phyloP scores from a whole-genome alignment of 2,329 filamentous ascomycete genomes.

The Pseudogymnoascus sp. region DNA sequence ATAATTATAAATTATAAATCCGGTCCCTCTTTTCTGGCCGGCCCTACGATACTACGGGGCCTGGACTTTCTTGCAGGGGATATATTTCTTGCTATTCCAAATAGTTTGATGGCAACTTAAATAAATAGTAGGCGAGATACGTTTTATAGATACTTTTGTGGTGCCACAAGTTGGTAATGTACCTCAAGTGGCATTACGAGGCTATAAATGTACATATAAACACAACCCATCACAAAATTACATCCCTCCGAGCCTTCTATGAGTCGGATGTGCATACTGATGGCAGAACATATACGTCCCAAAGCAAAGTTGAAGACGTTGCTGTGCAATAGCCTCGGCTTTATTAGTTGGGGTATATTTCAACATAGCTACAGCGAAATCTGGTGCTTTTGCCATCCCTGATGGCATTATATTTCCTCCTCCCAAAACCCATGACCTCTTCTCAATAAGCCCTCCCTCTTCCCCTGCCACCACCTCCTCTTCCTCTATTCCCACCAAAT shows the following conservation, averaged over 20 bases:
- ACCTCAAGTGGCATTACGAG: background rate
- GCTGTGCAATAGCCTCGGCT: background rate
- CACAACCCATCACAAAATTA: background rate
- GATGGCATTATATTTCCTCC: background rate
- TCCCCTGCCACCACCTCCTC: background rate
- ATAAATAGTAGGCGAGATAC: background rate
- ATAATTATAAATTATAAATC: conserved; percentile 2
- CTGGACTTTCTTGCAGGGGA: conserved; percentile 12
- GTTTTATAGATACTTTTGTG: background rate
- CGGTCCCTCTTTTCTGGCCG: conserved; percentile 6
- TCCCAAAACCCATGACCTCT: background rate
- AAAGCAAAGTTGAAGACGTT: conserved; percentile 4
- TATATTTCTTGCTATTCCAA: background rate
- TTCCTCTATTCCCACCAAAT: conserved; percentile 1
- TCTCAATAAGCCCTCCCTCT: background rate
- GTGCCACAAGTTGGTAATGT: background rate
- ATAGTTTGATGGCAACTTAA: background rate
- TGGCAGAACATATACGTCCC: conserved; percentile 1
- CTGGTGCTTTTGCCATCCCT: background rate
- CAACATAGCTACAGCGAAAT: background rate
- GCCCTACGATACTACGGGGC: background rate
- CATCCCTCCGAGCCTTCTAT: background rate
- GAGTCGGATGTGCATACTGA: conserved; percentile 7
- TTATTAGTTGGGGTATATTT: conserved; percentile 5
- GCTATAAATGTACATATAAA: background rate